Evolutionary conservation across 192 early-diverging fungal species (phyloP), one percentile per base, ranked within the genome.

Genomic region (Lunasporangiospora selenospora): DNA sequence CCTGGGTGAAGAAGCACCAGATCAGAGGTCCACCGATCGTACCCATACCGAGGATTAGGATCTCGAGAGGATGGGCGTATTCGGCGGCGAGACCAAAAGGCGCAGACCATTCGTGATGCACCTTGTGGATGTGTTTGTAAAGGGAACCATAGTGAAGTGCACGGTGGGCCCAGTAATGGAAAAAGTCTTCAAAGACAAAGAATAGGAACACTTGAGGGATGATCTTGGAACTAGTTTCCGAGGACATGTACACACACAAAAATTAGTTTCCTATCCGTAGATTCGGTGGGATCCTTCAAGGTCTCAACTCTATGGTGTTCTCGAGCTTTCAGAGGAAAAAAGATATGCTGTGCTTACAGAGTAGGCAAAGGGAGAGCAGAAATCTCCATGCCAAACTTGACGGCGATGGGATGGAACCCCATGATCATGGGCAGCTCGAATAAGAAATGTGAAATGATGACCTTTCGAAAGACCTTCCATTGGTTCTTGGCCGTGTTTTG

Each of bases 111-210:
- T 91, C 83, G 77, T 96, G 94, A 79, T 96, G 93, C 21, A 88
- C 75, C 81, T 96, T 96, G 86, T 96, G 94, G 55, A 96, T 87
- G 45, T 78, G 61, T 57, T 90, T 90, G 77, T 96, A 96, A 50
- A 94, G 67, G 27, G 83, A 78, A 4, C 88, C 87, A 75, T 85
- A 89, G 81, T 96, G 94, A 56, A 96, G 80, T 42, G 83, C 65
- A 31, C 93, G 87, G 81, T 96, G 94, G 27, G 84, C 73, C 80
- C 81, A 91, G 85, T 94, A 96, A 69, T 94, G 92, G 66, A 82
- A 92, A 18, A 84, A 77, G 56, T 96, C 94, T 71, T 94, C 93
- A 40, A 87, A 65, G n/a, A 94, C 59, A 47, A 96, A 82, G 62
- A 90, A 95, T 62, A 90, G 77, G 8, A 78, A 77, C 19, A 83